Base-by-base conservation (phyloP, 345 rosid species). In the Linum usitatissimum region DNA sequence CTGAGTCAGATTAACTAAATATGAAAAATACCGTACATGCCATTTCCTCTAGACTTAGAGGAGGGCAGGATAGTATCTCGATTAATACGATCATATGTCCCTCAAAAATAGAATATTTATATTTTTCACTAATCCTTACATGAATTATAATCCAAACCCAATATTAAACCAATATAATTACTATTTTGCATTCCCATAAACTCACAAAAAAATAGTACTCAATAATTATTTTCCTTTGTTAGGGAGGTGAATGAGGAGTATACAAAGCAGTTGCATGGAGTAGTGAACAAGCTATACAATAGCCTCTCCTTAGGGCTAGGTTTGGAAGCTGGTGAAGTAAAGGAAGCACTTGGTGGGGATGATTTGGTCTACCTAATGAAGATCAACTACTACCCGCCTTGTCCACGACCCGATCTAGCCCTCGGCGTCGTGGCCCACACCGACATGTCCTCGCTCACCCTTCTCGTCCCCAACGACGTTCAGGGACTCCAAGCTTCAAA, bases 241-340 rank as follows among this genome's bases (percentile, higher is more conserved):
- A 92, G 98, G 67, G 88, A 79, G 70, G 90, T 77, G 45, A 92
- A 83, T 9, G 90, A 89, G 71, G 99, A 84, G 68, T 92, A 92
- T 1, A 74, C 88, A 8, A 20, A 64, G 38, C 21, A 80, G 63
- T 49, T 80, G 60, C 72, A 72, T 39, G 74, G 63, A 57, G 83
- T 87, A 64, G 84, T 71, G 36, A 84, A 84, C 23, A 81, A 73
- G 71, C 59, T 92, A 15, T 68, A 87, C 20, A 61, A 6, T 57
- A 19, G 14, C 42, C 70, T 87, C 8, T 90, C 99, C 0, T 48
- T 70, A 6, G 97, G 99, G 62, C 66, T 93, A 36, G 90, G 90
- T 7, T 66, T 87, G 1, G 77, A 81, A 40, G 75, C 70, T 30
- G 61, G 75, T 0, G 90, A 59, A 4, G 17, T 93, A 18, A 79